Evolutionary conservation across 495 filamentous ascomycete genomes (phyloP), one percentile per base, ranked within the genome.

Genomic region (Penicillium dipodomyicola): DNA sequence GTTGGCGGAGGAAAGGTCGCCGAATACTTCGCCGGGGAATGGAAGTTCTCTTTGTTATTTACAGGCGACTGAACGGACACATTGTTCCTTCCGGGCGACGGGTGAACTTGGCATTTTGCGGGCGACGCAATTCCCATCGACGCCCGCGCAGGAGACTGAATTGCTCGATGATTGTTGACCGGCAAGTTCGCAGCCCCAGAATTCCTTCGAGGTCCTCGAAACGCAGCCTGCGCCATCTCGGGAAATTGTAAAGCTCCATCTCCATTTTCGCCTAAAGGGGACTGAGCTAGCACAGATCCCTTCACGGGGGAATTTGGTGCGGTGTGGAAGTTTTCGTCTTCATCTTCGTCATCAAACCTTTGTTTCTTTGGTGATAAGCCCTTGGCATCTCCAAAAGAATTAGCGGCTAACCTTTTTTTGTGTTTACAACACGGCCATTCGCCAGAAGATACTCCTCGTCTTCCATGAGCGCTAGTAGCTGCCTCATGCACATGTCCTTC

Each of bases 231-330:
- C 19, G 6, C 11, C 20, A 11, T 35, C 32, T 33, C 11, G 1
- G 50, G 42, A 25, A 35, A 22, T 25, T 29, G 39, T 6, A 33
- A 32, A 10, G 7, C 10, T 4, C 30, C 42, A 27, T 45, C 22
- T 0, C 20, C 52, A 20, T 54, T 32, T 19, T 35, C 25, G 1
- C 30, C 41, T 7, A 37, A n/a, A 3, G 52, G 42, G 5, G 52
- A 46, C 8, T 51, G 22, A 8, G 20, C 25, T 11, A 33, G 8
- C 30, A 30, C 45, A 39, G 49, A 27, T 15, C 39, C 29, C 56
- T 70, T 71, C 0, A 56, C 57, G 1, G 73, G 75, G 7, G 75
- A 78, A 45, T 62, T 75, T 15, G 75, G 72, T 25, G 75, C 72
- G 0, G 73, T 77, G 11, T 72, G 64, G 49, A 71, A 78, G n/a